phyloP scores from a whole-genome alignment of 345 rosid species.

The Bruguiera gymnorhiza region DNA sequence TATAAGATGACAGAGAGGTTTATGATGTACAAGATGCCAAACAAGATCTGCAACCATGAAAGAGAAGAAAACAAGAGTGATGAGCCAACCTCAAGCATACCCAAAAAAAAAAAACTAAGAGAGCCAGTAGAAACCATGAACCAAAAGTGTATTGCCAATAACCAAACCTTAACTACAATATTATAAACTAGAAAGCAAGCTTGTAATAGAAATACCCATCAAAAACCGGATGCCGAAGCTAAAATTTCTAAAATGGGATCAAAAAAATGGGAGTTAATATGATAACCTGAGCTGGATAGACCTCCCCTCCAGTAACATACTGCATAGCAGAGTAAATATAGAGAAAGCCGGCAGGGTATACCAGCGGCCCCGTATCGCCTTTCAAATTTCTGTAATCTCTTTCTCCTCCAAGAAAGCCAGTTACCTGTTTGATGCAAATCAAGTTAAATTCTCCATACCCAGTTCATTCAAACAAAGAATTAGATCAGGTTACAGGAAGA shows the following conservation, averaged over 20 bases:
- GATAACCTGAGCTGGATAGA: constrained; percentile 74
- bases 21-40: constrained; percentile 66
- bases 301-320: constrained; percentile 62
- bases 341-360: constrained; percentile 94
- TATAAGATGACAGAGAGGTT: constrained; percentile 68
- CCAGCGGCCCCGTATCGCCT: constrained; percentile 96
- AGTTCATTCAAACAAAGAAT: constrained; percentile 9
- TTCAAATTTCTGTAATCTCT: constrained; percentile 77
- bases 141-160: background rate
- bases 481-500: background rate
- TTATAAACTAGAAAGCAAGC: background rate
- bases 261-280: too few relatives aligned
- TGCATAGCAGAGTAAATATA: constrained; percentile 80
- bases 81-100: background rate
- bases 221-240: background rate
- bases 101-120: background rate
- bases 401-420: constrained; percentile 88
- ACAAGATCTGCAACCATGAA: constrained; percentile 60
- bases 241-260: too few relatives aligned
- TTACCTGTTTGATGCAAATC: constrained; percentile 45
- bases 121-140: background rate
- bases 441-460: constrained; percentile 6
- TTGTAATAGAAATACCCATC: background rate
- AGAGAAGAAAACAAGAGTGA: background rate
- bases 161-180: background rate